Conservation (phyloP, 1,139 yeast species). For the Scheffersomyces titani region DNA sequence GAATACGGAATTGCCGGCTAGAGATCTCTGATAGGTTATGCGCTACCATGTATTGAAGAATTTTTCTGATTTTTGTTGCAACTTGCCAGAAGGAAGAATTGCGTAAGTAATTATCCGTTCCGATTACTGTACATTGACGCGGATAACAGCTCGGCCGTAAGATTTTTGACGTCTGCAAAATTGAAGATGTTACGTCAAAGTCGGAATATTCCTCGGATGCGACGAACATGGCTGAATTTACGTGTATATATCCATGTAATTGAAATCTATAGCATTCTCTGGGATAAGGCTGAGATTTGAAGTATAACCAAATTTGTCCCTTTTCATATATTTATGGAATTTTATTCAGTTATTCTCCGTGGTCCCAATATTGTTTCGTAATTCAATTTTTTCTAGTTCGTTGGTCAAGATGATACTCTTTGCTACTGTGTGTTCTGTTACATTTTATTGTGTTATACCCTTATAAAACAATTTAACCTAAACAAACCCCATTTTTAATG, state of each 20-base stretch:
- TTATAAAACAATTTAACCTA: neutral
- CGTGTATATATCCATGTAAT: too few species aligned
- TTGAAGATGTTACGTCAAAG: neutral
- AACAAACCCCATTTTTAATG: neutral
- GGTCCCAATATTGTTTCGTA: neutral
- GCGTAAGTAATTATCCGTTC: neutral
- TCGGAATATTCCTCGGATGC: neutral
- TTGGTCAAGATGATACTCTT: neutral
- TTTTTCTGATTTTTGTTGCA: too few species aligned
- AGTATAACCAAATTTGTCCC: too few species aligned
- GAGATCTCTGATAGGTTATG: neutral
- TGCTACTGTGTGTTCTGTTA: neutral
- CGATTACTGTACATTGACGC: neutral
- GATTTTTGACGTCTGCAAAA: neutral
- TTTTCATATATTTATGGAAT: too few species aligned
- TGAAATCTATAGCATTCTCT: too few species aligned
- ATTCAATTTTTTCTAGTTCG: neutral
- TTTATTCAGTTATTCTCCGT: too few species aligned
- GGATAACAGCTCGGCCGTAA: neutral
- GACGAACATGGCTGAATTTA: neutral
- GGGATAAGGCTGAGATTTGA: too few species aligned
- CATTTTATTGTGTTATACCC: neutral
- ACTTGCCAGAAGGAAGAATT: neutral
- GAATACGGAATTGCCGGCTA: neutral
- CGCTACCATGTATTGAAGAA: too few species aligned